Conservation (phyloP, 2,329 filamentous ascomycete genomes). For the Stagonosporopsis vannaccii region DNA sequence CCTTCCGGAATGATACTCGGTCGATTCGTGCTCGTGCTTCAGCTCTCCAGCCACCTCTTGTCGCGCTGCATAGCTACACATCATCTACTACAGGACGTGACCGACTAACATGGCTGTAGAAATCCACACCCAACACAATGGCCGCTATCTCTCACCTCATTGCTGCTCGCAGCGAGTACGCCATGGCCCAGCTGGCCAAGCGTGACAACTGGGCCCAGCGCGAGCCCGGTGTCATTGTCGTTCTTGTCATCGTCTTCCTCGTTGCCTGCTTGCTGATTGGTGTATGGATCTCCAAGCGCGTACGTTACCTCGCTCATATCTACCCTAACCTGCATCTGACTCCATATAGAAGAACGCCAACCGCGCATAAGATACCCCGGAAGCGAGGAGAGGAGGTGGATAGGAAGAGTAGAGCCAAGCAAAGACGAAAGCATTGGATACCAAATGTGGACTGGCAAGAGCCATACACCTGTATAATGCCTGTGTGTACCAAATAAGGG, state of each 20-base stretch:
- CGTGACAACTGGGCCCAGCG: slow-evolving; percentile 64
- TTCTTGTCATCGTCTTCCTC: slow-evolving; percentile 67
- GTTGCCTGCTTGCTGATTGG: slow-evolving; percentile 59
- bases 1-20: slow-evolving; percentile 15
- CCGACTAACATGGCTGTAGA: slow-evolving; percentile 31
- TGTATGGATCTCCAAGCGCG: slow-evolving; percentile 59
- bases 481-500: slow-evolving; percentile 29
- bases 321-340: neutral
- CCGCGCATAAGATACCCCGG: slow-evolving; percentile 21
- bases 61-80: slow-evolving; percentile 6
- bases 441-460: slow-evolving; percentile 19
- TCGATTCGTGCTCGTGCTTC: slow-evolving; percentile 13
- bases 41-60: neutral
- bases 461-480: slow-evolving; percentile 37
- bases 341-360: slow-evolving; percentile 3
- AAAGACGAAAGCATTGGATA: slow-evolving; percentile 20
- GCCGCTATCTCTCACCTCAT: slow-evolving; percentile 49
- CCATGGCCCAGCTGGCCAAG: slow-evolving; percentile 56
- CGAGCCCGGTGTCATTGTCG: slow-evolving; percentile 68
- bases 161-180: slow-evolving; percentile 47
- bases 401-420: slow-evolving; percentile 16
- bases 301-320: slow-evolving; percentile 27
- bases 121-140: slow-evolving; percentile 41
- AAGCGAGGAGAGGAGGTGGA: slow-evolving; percentile 15
- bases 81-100: neutral